Evolutionary conservation across 805 yeast genomes (phyloP).

Genomic region (Peterozyma xylosa): DNA sequence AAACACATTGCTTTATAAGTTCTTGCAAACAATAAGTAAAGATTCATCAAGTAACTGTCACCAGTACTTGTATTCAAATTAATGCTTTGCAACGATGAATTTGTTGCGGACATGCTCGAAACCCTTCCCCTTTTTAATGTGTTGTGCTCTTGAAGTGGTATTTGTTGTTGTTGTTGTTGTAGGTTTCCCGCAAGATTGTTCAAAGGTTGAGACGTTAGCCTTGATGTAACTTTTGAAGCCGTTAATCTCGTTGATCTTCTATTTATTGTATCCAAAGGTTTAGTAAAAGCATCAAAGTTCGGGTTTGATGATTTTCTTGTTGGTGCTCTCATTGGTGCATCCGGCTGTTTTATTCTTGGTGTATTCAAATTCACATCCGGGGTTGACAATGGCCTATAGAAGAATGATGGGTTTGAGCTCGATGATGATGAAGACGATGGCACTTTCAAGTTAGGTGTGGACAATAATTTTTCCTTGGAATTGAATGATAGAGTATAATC

Average conservation of each 20-base stretch:
- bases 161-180: conserved; percentile 4
- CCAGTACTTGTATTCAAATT: conserved; percentile 4
- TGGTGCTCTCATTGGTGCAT: conserved; percentile 31
- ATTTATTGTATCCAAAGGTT: conserved; percentile 8
- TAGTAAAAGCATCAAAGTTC: conserved; percentile 4
- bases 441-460: conserved; percentile 18
- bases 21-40: conserved; percentile 50
- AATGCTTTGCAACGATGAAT: conserved; percentile 5
- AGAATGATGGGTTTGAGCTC: conserved; percentile 5
- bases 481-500: neutral
- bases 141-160: neutral
- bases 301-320: conserved; percentile 13
- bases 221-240: conserved; percentile 38
- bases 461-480: conserved; percentile 6
- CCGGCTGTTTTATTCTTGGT: conserved; percentile 32
- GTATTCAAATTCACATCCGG: conserved; percentile 24
- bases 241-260: conserved; percentile 20
- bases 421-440: conserved; percentile 12
- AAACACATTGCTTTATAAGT: conserved; percentile 52
- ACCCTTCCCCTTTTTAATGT: conserved; percentile 10
- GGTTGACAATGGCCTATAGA: conserved; percentile 8
- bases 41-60: conserved; percentile 34
- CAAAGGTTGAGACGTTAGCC: conserved; percentile 35
- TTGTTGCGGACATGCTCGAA: conserved; percentile 3
- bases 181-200: conserved; percentile 4